Evolutionary conservation across 148 eudicot species (phyloP), one percentile per base, ranked within the genome.

Genomic region (Euryodendron excelsum): DNA sequence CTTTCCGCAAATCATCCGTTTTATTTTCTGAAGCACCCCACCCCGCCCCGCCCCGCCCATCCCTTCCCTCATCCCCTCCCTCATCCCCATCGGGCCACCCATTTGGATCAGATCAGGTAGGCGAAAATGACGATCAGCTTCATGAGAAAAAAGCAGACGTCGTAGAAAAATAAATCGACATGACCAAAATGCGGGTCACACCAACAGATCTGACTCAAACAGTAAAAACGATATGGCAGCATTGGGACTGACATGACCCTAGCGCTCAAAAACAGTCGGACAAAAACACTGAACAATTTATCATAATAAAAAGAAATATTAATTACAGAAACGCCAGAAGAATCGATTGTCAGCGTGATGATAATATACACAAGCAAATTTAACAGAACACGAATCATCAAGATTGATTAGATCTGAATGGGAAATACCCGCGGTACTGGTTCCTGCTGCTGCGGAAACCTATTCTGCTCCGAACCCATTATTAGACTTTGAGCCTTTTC

Each of bases 391-490:
- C 14, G 14, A 0, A 48, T 8, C 37, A 30, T 13, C 18, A 21
- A 68, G 10, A 75, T 9, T 52, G 27, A 31, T 23, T 23, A 73
- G 65, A 73, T 52, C 62, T 44, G 44, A 48, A 64, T 20, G 21
- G 37, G 75, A 55, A 45, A 36, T 90, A 90, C 93, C 89, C 91
- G 84, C 4, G 74, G 81, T 30, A 72, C 78, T 20, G 80, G 81
- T 77, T 86, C 87, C 74, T 83, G 90, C 63, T 81, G 86, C 34
- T 76, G 88, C 34, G 80, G 91, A 86, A 88, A 88, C 79, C 91
- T 80, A 56, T 86, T 90, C 68, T 90, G 93, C 87, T 90, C 93
- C 14, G 90, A 84, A 41, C 83, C 93, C 93, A 90, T 90, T 80
- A 50, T 50, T 15, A 50, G 55, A 50, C 1, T 30, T 66, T 31